phyloP scores from a whole-genome alignment of 345 rosid species.

The Lumnitzera racemosa region DNA sequence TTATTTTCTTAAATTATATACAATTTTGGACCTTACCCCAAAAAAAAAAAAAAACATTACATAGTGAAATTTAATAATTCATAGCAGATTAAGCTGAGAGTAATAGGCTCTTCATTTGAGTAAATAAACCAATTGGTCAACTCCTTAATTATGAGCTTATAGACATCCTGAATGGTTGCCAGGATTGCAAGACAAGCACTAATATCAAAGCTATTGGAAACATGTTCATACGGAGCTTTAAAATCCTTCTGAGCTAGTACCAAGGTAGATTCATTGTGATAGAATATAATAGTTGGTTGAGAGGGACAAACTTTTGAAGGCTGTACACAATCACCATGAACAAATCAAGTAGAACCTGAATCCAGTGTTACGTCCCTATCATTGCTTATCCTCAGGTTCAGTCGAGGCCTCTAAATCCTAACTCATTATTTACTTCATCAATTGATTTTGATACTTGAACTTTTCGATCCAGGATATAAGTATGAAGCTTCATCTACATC shows the following conservation, averaged over 20 bases:
- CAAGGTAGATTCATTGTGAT: conserved; percentile 90
- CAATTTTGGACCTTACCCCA: no score
- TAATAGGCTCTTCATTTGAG: conserved; percentile 88
- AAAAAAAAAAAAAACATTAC: background rate
- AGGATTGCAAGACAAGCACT: conserved; percentile 77
- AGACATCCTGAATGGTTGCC: conserved; percentile 86
- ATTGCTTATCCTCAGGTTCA: conserved; percentile 34
- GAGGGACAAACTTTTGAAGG: conserved; percentile 63
- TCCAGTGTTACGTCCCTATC: conserved; percentile 35
- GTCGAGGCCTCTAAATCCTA: conserved; percentile 32
- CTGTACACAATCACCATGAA: conserved; percentile 79
- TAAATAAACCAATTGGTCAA: conserved; percentile 97
- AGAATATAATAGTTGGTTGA: conserved; percentile 68
- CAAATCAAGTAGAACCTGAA: conserved; percentile 58
- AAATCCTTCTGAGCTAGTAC: conserved; percentile 98
- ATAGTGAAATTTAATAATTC: conserved; percentile 90
- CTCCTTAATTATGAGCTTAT: conserved; percentile 89
- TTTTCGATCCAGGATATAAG: conserved; percentile 74
- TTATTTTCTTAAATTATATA: no score
- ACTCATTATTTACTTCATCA: conserved; percentile 23
- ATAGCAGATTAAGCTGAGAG: conserved; percentile 70
- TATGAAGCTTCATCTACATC: conserved; percentile 81
- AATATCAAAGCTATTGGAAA: conserved; percentile 63
- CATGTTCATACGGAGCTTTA: conserved; percentile 79
- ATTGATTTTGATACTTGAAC: conserved; percentile 43